Evolutionary conservation across 352 stramenopile species (phyloP).

Genomic region (Globisporangium nunn): DNA sequence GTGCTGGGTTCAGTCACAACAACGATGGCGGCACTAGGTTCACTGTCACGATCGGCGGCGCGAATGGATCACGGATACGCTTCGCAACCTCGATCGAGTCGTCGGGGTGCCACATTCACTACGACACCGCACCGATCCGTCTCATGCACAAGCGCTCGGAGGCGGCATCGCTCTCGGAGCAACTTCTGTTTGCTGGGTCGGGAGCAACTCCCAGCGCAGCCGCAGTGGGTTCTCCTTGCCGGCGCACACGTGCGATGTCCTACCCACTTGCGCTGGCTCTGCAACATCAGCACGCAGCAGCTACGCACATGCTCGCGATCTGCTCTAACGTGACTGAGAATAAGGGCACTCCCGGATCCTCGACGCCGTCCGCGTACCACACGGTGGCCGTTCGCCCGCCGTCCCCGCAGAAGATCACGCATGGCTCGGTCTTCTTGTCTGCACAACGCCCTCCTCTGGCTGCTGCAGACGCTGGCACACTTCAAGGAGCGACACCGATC

Average conservation of each 20-base stretch:
- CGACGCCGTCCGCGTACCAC: constrained; percentile 9
- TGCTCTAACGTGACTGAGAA: constrained; percentile 6
- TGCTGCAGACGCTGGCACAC: not conserved
- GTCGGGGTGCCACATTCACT: constrained; percentile 3
- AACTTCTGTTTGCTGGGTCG: constrained; percentile 3
- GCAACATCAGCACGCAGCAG: constrained; percentile 4
- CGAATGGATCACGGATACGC: constrained; percentile 33
- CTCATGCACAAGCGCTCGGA: constrained; percentile 12
- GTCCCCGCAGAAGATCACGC: constrained; percentile 22
- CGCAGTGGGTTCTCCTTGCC: constrained; percentile 2
- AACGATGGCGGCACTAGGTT: constrained; percentile 7
- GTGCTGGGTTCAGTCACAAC: not conserved
- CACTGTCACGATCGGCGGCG: constrained; percentile 25
- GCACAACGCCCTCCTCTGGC: constrained; percentile 6
- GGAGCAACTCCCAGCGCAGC: not conserved
- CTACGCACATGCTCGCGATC: constrained; percentile 9
- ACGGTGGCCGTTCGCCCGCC: constrained; percentile 21
- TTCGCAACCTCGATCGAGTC: constrained; percentile 35
- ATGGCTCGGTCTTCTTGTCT: constrained; percentile 25
- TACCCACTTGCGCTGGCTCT: constrained; percentile 18
- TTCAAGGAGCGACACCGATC: not conserved
- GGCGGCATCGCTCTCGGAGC: constrained; percentile 11
- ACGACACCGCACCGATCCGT: constrained; percentile 9
- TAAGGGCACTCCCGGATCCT: constrained; percentile 1
- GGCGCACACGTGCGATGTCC: constrained; percentile 21